These are phyloP conservation scores for Sporisorium scitamineum DNA, from an alignment of 1,284 basidiomycete genomes.

Conservation along the genomic window DNA sequence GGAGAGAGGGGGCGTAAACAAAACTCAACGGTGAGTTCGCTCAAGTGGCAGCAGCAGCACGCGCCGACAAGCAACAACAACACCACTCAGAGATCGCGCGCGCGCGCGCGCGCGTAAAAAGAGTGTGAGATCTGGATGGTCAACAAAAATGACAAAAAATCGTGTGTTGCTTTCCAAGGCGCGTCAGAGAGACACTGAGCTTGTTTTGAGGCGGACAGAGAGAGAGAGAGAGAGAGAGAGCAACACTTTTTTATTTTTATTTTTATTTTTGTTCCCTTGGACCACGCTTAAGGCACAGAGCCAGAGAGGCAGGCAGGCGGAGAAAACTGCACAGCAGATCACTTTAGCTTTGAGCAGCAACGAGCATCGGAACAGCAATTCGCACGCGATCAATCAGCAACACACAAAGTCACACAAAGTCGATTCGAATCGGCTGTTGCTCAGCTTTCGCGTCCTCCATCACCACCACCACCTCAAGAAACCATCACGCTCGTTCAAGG, in stretches of 20 bases:
- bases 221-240: conserved; percentile 10
- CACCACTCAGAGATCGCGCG: neutral
- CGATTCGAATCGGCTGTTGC: neutral
- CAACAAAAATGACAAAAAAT: neutral
- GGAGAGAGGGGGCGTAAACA: conserved; percentile 21
- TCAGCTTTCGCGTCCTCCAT: neutral
- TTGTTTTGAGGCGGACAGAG: conserved; percentile 23
- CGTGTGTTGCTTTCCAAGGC: conserved; percentile 11
- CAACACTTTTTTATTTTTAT: conserved; percentile 31
- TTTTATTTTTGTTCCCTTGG: too few relatives aligned
- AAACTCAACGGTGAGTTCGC: too few relatives aligned
- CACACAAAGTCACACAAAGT: neutral
- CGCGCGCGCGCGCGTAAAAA: conserved; percentile 1
- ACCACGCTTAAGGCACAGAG: neutral
- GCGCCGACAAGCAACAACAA: neutral
- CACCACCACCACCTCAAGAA: conserved; percentile 23
- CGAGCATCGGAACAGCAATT: neutral
- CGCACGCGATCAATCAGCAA: conserved; percentile 18
- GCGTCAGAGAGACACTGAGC: conserved; percentile 9
- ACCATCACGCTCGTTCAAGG: neutral
- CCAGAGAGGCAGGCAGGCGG: neutral
- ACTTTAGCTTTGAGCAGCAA: neutral
- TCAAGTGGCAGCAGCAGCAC: neutral
- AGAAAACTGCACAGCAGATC: conserved; percentile 10
- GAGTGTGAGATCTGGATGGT: neutral